phyloP scores from a whole-genome alignment of 331 rosid genomes.

The Dryas integrifolia region DNA sequence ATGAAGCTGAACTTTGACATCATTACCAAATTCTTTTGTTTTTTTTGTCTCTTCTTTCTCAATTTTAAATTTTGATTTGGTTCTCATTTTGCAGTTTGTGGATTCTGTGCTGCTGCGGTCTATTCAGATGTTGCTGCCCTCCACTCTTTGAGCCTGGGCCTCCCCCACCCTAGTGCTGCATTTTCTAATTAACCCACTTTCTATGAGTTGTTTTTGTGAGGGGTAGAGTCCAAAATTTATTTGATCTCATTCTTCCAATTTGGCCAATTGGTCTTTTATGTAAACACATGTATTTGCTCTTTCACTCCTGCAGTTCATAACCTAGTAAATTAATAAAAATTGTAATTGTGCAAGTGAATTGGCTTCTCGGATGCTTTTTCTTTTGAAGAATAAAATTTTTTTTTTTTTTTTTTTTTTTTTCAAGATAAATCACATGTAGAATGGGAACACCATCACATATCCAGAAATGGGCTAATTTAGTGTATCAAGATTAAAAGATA shows the following conservation, averaged over 20 bases:
- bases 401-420: too few species aligned
- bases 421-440: too few species aligned
- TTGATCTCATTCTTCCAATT: not conserved
- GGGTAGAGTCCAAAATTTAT: not conserved
- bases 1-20: not conserved
- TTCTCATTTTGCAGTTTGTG: constrained; percentile 51
- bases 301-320: not conserved
- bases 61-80: not conserved
- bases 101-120: constrained; percentile 75
- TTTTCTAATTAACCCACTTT: not conserved
- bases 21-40: not conserved
- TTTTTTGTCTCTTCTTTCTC: not conserved
- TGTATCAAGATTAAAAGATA: too few species aligned
- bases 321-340: not conserved
- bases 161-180: constrained; percentile 52
- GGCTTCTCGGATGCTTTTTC: too few species aligned
- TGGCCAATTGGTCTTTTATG: not conserved
- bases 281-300: not conserved
- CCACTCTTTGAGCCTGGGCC: constrained; percentile 62
- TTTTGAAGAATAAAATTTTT: too few species aligned
- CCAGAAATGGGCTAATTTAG: not conserved
- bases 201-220: not conserved
- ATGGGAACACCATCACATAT: too few species aligned
- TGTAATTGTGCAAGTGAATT: too few species aligned
- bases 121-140: constrained; percentile 63